Evolutionary conservation across 305 asterid genomes (phyloP), one percentile per base, ranked within the genome.

Genomic region (Fraxinus nigra): DNA sequence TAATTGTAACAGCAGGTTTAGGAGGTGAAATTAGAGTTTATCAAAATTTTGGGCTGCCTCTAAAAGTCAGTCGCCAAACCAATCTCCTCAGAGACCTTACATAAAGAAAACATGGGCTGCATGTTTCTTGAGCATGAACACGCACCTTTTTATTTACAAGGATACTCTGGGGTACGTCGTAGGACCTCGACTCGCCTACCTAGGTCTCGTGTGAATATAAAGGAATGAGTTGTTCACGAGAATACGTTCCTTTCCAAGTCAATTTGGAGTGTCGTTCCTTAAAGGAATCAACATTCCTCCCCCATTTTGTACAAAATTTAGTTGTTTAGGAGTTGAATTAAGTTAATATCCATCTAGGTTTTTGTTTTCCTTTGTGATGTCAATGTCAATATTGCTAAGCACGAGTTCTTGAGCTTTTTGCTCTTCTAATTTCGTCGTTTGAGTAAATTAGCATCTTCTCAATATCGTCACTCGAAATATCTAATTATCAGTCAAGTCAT

Each of bases 21-120:
- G 95, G 93, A 32, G 99, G 99, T 77, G 97, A 96, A 67, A 93
- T 96, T 38, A 88, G 92, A 75, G 97, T 96, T 3, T 92, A 89
- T 78, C 99, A 96, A 81, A 96, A 96, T 86, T 91, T 96, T 43
- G 99, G 99, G 72, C 87, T 94, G 83, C 99, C 99, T 33, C 75
- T 92, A 1, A 94, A 94, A 86, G 93, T 87, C 63, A n/a, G 63
- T 76, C 96, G 96, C 13, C 94, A 88, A 86, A 76, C 92, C 11
- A 84, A 88, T 88, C 91, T 92, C 38, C 90, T 88, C 78, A 79
- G 86, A 86, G 92, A 90, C 73, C 90, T 82, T 8, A 77, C 85
- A 14, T 84, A 81, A 79, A 79, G 65, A 63, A 14, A 28, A 35
- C 20, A 2, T 51, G 28, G 13, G 37, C 38, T 75, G 65, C n/a